Evolutionary conservation across 192 early-diverging fungal genomes (phyloP), one percentile per base, ranked within the genome.

Genomic region (Mortierella hygrophila): DNA sequence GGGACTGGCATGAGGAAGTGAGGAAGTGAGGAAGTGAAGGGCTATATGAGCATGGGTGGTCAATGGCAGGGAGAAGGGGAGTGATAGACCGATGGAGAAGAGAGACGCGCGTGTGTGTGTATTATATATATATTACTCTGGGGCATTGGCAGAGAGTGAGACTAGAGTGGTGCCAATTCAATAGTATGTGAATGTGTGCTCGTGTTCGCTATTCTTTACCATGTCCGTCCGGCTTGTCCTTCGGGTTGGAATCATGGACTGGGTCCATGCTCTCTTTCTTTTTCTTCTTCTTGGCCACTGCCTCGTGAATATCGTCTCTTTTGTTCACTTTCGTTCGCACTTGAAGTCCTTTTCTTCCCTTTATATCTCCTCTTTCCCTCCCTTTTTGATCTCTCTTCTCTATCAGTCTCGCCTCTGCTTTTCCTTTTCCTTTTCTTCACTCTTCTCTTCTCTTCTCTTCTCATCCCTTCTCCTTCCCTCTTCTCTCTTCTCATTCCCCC

Each of bases 381-480:
- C 68, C 32, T 15, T 55, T 79, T 35, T 42, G n/a, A 68, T 47
- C 55, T 75, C 68, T 38, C 70, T 47, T 41, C 35, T 35, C 29
- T 72, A 57, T 26, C 11, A 38, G 68, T 76, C 70, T 73, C 70
- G 21, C 71, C 32, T 38, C 21, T 54, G 23, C 35, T n/a, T 78
- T 6, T 52, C 8, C 5, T 40, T 7, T 44, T 11, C 42, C 23
- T 21, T 35, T 18, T 18, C 26, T 9, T 13, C 71, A 35, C 74
- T 21, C 20, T 29, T 41, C n/a, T 65, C 68, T 29, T 18, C 13
- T 26, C 32, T 40, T 6, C 4, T 18, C 15, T 0, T 72, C 1
- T 32, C 52, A 65, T 70, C 65, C 35, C 21, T 49, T 63, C 70
- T 80, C 11, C 3, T 16, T 15, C 23, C 63, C 68, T 23, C 23